These are phyloP conservation scores for Serendipita indica DNA, from an alignment of 768 basidiomycete genomes.

Conservation along the genomic window DNA sequence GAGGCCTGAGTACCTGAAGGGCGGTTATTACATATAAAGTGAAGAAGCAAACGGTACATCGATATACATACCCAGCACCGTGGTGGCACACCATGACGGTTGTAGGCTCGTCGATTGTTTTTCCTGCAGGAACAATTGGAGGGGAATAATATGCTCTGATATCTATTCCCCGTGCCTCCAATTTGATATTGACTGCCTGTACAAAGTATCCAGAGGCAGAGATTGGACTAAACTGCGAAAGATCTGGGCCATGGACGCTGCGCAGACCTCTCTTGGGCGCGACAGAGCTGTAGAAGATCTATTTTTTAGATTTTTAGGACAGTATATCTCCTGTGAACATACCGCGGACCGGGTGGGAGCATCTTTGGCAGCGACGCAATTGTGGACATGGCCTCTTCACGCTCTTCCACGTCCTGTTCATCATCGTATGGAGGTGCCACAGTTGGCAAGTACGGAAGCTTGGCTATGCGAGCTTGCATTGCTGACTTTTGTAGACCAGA, in stretches of 20 bases:
- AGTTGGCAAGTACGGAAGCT: constrained; percentile 46
- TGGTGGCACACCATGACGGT: constrained; percentile 87
- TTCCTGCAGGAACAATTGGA: constrained; percentile 34
- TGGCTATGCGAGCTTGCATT: constrained; percentile 57
- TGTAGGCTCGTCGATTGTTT: constrained; percentile 9
- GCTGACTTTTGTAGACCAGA: constrained; percentile 65
- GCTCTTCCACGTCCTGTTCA: constrained; percentile 30
- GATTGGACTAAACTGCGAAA: constrained; percentile 53
- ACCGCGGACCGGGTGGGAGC: constrained; percentile 20
- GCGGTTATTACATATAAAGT: not conserved
- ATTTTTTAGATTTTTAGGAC: too few relatives aligned
- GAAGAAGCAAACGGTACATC: not conserved
- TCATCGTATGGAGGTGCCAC: constrained; percentile 18
- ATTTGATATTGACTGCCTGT: constrained; percentile 62
- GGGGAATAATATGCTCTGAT: constrained; percentile 76
- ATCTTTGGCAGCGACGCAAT: constrained; percentile 52
- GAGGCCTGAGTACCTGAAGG: constrained; percentile 50
- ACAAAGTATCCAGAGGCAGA: constrained; percentile 64
- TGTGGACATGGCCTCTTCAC: constrained; percentile 42
- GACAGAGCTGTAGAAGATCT: too few relatives aligned
- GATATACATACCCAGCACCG: constrained; percentile 48
- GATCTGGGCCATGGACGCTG: constrained; percentile 22
- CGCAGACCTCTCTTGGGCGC: constrained; percentile 25
- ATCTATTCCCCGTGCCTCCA: constrained; percentile 46
- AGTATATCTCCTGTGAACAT: constrained; percentile 16